A percentile compares a stretch with the other conserved stretches of the same genome.
These are phyloP conservation scores for Fusarium clavum DNA, from an alignment of 2,329 filamentous ascomycete species.

Conservation along the genomic window DNA sequence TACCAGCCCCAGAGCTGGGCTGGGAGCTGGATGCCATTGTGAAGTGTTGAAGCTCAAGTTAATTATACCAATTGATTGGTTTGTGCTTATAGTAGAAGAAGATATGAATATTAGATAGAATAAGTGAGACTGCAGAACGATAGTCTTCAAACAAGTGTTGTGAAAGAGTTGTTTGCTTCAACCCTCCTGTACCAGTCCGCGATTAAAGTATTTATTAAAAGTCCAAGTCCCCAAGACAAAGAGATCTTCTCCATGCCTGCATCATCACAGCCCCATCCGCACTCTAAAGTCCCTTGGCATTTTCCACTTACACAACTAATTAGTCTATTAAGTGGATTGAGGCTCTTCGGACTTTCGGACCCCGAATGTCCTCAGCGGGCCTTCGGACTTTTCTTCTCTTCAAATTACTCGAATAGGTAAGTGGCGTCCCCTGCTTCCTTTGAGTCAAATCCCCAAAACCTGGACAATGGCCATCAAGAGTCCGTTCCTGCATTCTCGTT, in stretches of 20 bases:
- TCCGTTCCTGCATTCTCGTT: conserved; percentile 3
- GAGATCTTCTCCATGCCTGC: conserved; percentile 10
- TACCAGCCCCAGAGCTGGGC: conserved; percentile 9
- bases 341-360: conserved; percentile 38
- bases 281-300: neutral
- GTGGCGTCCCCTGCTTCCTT: neutral
- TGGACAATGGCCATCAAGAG: conserved; percentile 14
- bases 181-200: neutral
- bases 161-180: neutral
- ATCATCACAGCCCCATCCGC: conserved; percentile 7
- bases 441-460: conserved; percentile 2
- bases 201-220: neutral
- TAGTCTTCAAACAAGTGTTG: neutral
- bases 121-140: neutral
- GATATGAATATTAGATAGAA: neutral
- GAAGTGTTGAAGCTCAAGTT: neutral
- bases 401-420: conserved; percentile 11
- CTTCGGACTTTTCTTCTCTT: conserved; percentile 27
- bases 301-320: neutral
- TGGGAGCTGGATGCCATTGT: conserved; percentile 26
- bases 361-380: conserved; percentile 31
- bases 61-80: neutral
- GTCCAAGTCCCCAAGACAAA: conserved; percentile 8
- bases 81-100: neutral
- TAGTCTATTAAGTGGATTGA: conserved; percentile 33